Conservation (phyloP, 441 rosid genomes). For the Populus hybrid region DNA sequence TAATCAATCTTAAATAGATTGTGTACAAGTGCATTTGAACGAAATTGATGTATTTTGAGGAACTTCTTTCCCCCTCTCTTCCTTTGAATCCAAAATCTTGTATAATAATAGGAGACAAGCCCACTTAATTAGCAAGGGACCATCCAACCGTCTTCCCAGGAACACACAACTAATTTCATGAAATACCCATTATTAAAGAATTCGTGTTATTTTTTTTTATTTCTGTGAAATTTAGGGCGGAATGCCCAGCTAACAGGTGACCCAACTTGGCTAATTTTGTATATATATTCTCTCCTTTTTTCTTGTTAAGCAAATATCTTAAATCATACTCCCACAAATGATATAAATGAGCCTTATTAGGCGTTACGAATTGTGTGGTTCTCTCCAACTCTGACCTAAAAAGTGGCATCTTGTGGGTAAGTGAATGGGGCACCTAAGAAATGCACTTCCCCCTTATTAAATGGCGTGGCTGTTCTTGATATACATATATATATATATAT, state of each 20-base stretch:
- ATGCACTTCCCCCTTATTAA: neutral
- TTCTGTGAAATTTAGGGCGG: too few species aligned
- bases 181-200: neutral
- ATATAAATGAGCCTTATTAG: neutral
- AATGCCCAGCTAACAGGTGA: too few species aligned
- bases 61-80: too few species aligned
- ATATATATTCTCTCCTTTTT: neutral
- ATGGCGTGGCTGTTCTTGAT: neutral
- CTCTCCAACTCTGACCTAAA: neutral
- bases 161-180: neutral
- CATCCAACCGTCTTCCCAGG: neutral
- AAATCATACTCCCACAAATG: neutral
- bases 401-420: neutral
- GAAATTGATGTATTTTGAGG: too few species aligned
- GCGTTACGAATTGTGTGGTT: neutral
- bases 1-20: too few species aligned
- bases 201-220: too few species aligned
- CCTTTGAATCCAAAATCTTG: too few species aligned
- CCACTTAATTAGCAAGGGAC: too few species aligned
- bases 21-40: too few species aligned
- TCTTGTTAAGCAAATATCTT: neutral
- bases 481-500: too few species aligned
- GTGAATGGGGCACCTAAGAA: neutral
- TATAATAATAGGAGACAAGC: too few species aligned
- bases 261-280: too few species aligned